phyloP scores from a whole-genome alignment of 1,284 basidiomycete genomes.

The Ceratobasidium sp. region DNA sequence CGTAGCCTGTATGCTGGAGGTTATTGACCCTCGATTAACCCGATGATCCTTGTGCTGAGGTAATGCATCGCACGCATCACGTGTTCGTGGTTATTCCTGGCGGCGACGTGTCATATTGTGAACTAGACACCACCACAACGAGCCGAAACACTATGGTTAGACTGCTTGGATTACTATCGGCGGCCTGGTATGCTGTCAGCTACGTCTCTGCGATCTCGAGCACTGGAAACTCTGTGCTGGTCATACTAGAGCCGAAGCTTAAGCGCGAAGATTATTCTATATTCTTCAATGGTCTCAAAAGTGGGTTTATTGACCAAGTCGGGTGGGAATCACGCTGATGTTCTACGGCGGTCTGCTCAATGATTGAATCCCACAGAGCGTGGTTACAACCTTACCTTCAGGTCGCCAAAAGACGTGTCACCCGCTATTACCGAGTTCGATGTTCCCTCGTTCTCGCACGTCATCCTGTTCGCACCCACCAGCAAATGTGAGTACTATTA shows the following conservation, averaged over 20 bases:
- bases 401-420: conserved; percentile 77
- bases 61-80: conserved; percentile 12
- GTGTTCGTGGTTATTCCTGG: conserved; percentile 37
- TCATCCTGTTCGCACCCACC: conserved; percentile 86
- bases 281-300: conserved; percentile 84
- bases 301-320: conserved; percentile 61
- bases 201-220: conserved; percentile 75
- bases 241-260: conserved; percentile 81
- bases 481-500: conserved; percentile 74
- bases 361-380: conserved; percentile 64
- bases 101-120: conserved; percentile 17
- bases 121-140: conserved; percentile 31
- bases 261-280: conserved; percentile 78
- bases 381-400: conserved; percentile 87
- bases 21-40: no score
- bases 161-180: conserved; percentile 48
- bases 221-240: conserved; percentile 85
- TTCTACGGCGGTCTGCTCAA: background rate
- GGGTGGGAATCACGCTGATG: background rate
- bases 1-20: no score
- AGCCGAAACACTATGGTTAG: conserved; percentile 28
- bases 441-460: conserved; percentile 81
- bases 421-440: conserved; percentile 79
- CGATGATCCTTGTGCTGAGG: no score
- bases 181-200: conserved; percentile 45